These are phyloP conservation scores for Atkinsonella texensis DNA, from an alignment of 2,329 filamentous ascomycete species.

Conservation along the genomic window DNA sequence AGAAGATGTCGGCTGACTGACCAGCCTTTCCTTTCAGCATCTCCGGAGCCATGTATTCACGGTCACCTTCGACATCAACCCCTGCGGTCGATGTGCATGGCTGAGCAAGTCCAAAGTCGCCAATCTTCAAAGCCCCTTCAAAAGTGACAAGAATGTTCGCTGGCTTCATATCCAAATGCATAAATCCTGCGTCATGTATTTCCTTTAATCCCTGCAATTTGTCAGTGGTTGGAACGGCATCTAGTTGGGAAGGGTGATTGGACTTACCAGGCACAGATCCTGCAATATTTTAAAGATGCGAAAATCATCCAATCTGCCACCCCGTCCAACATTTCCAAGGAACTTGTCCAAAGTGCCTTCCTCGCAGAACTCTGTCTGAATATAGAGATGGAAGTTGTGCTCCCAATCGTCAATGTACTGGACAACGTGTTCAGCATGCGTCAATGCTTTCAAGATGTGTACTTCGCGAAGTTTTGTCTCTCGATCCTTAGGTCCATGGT, in stretches of 20 bases:
- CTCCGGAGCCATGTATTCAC: slow-evolving; percentile 92
- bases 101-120: slow-evolving; percentile 74
- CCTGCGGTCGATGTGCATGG: slow-evolving; percentile 62
- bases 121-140: slow-evolving; percentile 73
- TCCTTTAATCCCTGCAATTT: slow-evolving; percentile 63
- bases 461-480: slow-evolving; percentile 77
- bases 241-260: not conserved
- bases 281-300: slow-evolving; percentile 96
- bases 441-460: slow-evolving; percentile 61
- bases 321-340: slow-evolving; percentile 67
- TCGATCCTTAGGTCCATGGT: slow-evolving; percentile 68
- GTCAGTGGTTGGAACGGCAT: slow-evolving; percentile 6
- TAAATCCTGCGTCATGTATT: slow-evolving; percentile 79
- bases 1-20: slow-evolving; percentile 87
- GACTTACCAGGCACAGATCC: slow-evolving; percentile 67
- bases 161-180: slow-evolving; percentile 76
- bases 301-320: slow-evolving; percentile 87
- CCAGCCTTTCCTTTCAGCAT: slow-evolving; percentile 78
- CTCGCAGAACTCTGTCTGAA: slow-evolving; percentile 95
- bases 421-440: slow-evolving; percentile 73
- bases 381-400: slow-evolving; percentile 73
- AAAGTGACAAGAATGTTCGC: slow-evolving; percentile 75
- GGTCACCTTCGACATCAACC: slow-evolving; percentile 86
- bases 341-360: slow-evolving; percentile 85
- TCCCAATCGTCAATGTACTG: slow-evolving; percentile 84